phyloP scores from a whole-genome alignment of 805 yeast genomes.

The Saturnispora ahearnii region DNA sequence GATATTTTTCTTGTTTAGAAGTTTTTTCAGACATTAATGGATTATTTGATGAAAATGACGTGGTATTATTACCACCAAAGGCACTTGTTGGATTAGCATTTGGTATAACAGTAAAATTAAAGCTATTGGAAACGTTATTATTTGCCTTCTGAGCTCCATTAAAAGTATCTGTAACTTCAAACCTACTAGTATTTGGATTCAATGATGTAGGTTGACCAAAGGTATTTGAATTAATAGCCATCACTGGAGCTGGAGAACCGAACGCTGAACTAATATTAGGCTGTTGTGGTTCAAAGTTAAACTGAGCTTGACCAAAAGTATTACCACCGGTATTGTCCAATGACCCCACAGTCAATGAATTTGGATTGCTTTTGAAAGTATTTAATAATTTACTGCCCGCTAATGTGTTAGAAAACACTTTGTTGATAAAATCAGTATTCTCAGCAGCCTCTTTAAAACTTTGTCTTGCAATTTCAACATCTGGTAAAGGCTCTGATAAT shows the following conservation, averaged over 20 bases:
- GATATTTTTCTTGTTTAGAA: neutral
- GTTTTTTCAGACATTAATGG: neutral
- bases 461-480: conserved; percentile 19
- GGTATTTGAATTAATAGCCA: neutral
- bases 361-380: neutral
- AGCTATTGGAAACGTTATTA: neutral
- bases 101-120: neutral
- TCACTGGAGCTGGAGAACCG: neutral
- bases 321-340: neutral
- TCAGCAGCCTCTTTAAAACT: conserved; percentile 15
- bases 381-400: neutral
- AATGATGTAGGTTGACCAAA: neutral
- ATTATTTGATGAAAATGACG: neutral
- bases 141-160: neutral
- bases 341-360: neutral
- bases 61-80: neutral
- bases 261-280: neutral
- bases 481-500: conserved; percentile 9
- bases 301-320: neutral
- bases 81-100: neutral
- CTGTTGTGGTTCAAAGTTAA: neutral
- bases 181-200: neutral
- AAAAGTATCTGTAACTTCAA: neutral
- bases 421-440: conserved; percentile 9
- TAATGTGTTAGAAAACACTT: conserved; percentile 4